A percentile compares a stretch with the other conserved stretches of the same genome.
Evolutionary conservation across 169 alveolate species (phyloP).

Genomic region (Eimeria praecox): DNA sequence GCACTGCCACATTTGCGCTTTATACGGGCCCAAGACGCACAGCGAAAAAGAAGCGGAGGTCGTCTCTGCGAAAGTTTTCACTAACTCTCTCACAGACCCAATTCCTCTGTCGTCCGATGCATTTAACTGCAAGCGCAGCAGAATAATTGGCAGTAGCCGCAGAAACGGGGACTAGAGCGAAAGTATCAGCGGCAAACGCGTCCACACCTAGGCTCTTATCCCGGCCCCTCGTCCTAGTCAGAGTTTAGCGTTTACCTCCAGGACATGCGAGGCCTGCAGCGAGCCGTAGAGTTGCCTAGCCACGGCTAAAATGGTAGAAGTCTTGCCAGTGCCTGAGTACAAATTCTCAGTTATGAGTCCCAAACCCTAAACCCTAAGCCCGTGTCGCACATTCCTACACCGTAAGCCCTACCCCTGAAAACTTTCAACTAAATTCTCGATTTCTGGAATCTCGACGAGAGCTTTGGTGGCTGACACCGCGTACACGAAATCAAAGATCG

Average conservation of each 20-base stretch:
- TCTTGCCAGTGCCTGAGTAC: constrained; percentile 94
- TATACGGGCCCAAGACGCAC: not conserved
- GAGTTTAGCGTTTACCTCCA: constrained; percentile 76
- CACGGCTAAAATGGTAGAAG: constrained; percentile 96
- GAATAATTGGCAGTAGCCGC: not conserved
- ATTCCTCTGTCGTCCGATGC: constrained; percentile 99
- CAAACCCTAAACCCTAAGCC: not conserved
- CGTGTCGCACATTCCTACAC: not conserved
- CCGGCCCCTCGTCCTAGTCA: not conserved
- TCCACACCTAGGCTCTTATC: not conserved
- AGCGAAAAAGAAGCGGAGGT: constrained; percentile 82
- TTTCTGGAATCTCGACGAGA: not conserved
- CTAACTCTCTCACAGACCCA: constrained; percentile 97
- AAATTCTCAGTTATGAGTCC: not conserved
- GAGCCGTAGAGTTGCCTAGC: constrained; percentile 95
- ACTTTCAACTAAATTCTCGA: not conserved
- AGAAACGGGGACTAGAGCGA: not conserved
- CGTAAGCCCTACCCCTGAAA: not conserved
- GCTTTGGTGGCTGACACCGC: not conserved
- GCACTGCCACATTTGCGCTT: not conserved
- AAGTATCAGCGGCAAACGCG: not conserved
- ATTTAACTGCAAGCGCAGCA: constrained; percentile 90
- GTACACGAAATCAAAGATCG: not conserved
- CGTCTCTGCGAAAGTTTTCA: constrained; percentile 96
- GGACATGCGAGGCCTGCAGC: constrained; percentile 87